Conservation (phyloP, 2,329 filamentous ascomycete species). For the Atkinsonella hypoxylon region DNA sequence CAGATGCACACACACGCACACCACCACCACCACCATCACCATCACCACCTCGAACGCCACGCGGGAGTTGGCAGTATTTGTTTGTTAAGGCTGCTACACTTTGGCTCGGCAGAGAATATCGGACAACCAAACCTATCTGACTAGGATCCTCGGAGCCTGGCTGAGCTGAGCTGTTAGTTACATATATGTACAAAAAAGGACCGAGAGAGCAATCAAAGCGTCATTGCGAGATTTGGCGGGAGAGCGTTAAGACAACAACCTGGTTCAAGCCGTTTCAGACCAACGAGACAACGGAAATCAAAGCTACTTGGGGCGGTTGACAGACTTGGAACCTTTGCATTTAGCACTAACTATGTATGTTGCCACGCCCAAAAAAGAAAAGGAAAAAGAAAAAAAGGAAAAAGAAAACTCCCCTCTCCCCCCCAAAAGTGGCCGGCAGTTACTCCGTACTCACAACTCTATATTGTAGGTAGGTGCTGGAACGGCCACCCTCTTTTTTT, state of each 20-base stretch:
- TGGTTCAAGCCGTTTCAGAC: neutral
- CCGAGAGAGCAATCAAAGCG: no score
- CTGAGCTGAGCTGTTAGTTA: neutral
- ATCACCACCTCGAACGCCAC: conserved; percentile 7
- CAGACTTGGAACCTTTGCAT: neutral
- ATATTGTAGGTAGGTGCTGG: no score
- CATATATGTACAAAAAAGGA: neutral
- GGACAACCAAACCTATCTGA: neutral
- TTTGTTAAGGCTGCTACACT: neutral
- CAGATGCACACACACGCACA: conserved; percentile 4
- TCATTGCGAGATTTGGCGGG: neutral
- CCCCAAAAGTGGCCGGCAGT: no score
- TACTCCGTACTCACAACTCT: no score
- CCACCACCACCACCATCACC: conserved; percentile 1
- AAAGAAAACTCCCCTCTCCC: no score
- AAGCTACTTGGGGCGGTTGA: conserved; percentile 1
- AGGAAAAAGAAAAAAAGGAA: no score
- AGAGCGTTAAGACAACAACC: neutral
- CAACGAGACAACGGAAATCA: neutral
- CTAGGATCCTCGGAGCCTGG: neutral
- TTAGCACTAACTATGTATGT: neutral
- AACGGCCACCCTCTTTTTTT: no score
- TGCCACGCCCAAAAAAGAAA: no score
- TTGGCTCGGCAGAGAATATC: neutral
- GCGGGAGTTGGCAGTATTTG: conserved; percentile 1